These are phyloP conservation scores for Neotropicomus parvogracilis DNA, from an alignment of 1,284 basidiomycete species.

Conservation along the genomic window DNA sequence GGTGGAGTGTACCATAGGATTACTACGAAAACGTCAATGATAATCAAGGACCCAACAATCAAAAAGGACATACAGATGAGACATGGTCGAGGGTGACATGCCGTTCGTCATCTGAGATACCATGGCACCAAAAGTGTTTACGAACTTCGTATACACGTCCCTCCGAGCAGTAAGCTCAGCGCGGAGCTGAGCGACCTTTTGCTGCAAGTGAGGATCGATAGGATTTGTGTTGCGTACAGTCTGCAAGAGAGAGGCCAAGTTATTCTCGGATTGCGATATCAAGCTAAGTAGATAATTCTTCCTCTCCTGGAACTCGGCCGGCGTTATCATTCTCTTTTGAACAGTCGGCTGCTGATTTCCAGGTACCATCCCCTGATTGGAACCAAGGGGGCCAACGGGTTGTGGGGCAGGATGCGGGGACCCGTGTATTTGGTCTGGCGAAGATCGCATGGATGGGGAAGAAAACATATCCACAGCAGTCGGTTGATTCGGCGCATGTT, in stretches of 20 bases:
- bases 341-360: slow-evolving; percentile 18
- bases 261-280: slow-evolving; percentile 22
- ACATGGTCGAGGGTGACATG: slow-evolving; percentile 19
- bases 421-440: slow-evolving; percentile 43
- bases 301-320: slow-evolving; percentile 28
- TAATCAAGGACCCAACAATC: neutral
- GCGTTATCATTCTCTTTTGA: slow-evolving; percentile 23
- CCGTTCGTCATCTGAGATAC: slow-evolving; percentile 25
- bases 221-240: slow-evolving; percentile 19
- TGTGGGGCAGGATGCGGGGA: slow-evolving; percentile 44
- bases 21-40: slow-evolving; percentile 22
- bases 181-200: slow-evolving; percentile 31
- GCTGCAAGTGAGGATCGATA: slow-evolving; percentile 30
- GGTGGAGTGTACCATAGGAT: slow-evolving; percentile 17
- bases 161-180: slow-evolving; percentile 35
- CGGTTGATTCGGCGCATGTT: slow-evolving; percentile 35
- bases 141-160: slow-evolving; percentile 37
- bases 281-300: slow-evolving; percentile 12
- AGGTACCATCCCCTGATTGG: slow-evolving; percentile 24
- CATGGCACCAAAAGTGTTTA: slow-evolving; percentile 19
- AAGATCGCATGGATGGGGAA: slow-evolving; percentile 37
- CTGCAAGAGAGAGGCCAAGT: slow-evolving; percentile 14
- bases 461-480: slow-evolving; percentile 42
- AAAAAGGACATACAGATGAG: slow-evolving; percentile 28
- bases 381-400: slow-evolving; percentile 17